Evolutionary conservation across 2,329 filamentous ascomycete genomes (phyloP).

Genomic region (Fusarium sublunatum): DNA sequence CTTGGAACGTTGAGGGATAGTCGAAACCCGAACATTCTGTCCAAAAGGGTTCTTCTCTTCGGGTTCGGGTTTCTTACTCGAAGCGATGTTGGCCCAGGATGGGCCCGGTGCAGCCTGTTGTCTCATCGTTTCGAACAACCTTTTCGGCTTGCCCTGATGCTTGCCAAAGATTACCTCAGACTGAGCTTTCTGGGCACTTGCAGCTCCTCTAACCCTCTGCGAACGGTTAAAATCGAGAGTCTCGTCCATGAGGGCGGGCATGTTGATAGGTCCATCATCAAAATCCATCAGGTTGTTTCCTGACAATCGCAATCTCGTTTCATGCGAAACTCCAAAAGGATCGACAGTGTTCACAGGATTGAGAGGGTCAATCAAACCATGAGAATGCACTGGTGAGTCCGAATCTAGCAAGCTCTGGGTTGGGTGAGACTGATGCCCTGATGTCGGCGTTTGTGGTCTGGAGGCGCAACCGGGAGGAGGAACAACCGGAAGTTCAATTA

Average conservation of each 20-base stretch:
- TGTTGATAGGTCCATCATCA: constrained; percentile 18
- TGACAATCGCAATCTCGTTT: neutral
- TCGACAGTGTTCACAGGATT: neutral
- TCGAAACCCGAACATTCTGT: constrained; percentile 14
- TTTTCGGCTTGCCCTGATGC: constrained; percentile 9
- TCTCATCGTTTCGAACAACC: constrained; percentile 38
- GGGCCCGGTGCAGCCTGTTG: constrained; percentile 28
- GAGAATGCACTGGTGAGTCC: constrained; percentile 5
- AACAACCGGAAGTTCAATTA: neutral
- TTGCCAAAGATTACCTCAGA: constrained; percentile 28
- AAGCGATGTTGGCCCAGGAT: constrained; percentile 25
- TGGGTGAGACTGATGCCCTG: neutral
- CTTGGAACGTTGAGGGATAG: neutral
- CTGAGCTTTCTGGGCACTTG: neutral
- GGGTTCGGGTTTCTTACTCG: neutral
- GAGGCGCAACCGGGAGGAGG: neutral
- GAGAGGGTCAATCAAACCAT: constrained; percentile 11
- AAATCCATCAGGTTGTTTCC: constrained; percentile 32
- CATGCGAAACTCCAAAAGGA: too few relatives aligned
- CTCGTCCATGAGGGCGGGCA: constrained; percentile 30
- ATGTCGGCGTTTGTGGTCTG: neutral
- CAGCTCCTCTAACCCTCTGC: neutral
- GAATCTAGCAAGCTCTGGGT: constrained; percentile 15
- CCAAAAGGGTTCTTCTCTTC: constrained; percentile 21
- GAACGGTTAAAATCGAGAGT: too few relatives aligned